Conservation (phyloP, 2,329 filamentous ascomycete species). For the Zymoseptoria ardabiliae region DNA sequence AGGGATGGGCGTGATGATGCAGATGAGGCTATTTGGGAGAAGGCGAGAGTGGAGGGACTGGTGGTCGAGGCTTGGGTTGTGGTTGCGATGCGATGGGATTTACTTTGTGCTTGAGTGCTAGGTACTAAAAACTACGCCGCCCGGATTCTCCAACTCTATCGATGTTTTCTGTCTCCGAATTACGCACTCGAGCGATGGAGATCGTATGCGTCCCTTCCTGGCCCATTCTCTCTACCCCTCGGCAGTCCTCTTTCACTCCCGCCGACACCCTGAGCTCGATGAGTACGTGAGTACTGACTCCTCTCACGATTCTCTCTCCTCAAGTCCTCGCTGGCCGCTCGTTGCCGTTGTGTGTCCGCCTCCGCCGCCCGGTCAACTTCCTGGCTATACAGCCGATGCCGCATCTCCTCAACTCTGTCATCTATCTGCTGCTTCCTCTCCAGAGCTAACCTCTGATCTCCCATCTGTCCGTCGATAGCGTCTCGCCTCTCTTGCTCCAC, state of each 20-base stretch:
- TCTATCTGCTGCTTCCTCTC: too few relatives aligned
- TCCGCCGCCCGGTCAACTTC: not conserved
- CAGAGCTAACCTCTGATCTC: not conserved
- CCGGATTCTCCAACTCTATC: not conserved
- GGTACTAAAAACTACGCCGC: not conserved
- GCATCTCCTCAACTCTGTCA: too few relatives aligned
- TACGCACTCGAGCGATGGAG: not conserved
- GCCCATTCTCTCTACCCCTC: not conserved
- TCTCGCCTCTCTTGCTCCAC: not conserved
- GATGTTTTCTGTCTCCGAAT: not conserved
- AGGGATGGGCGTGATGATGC: slow-evolving; percentile 5
- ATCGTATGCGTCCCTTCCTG: not conserved
- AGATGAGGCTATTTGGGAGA: slow-evolving; percentile 7
- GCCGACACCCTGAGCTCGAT: not conserved
- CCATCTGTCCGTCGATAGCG: not conserved
- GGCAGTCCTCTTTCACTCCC: not conserved
- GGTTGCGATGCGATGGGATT: slow-evolving; percentile 8
- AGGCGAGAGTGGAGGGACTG: slow-evolving; percentile 1
- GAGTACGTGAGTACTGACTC: not conserved
- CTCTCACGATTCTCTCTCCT: not conserved
- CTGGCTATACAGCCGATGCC: too few relatives aligned
- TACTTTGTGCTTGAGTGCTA: slow-evolving; percentile 8
- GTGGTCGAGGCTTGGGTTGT: slow-evolving; percentile 6
- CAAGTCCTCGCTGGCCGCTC: not conserved
- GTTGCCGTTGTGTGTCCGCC: not conserved